These are phyloP conservation scores for Chrysosporium keratinophilum DNA, from an alignment of 2,329 filamentous ascomycete genomes.

Conservation along the genomic window DNA sequence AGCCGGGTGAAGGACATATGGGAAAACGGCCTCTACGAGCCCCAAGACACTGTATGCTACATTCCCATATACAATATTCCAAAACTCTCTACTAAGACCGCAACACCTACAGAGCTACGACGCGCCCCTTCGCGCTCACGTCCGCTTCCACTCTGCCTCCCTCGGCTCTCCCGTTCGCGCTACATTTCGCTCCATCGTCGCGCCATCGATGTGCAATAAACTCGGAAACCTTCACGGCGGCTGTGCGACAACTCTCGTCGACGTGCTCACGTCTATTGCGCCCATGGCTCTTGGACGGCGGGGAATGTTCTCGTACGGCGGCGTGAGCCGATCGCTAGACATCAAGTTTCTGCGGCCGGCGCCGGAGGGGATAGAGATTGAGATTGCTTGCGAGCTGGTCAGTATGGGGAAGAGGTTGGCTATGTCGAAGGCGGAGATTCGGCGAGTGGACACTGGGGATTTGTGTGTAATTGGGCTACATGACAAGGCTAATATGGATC, in stretches of 20 bases:
- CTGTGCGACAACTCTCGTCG: conserved; percentile 56
- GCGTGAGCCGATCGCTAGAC: conserved; percentile 56
- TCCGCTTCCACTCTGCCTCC: conserved; percentile 32
- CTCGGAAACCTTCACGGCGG: conserved; percentile 90
- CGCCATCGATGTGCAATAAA: conserved; percentile 79
- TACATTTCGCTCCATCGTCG: conserved; percentile 48
- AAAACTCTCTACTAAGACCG: not conserved
- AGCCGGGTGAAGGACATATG: conserved; percentile 2
- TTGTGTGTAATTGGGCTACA: conserved; percentile 53
- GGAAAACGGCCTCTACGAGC: not conserved
- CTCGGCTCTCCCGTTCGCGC: conserved; percentile 27
- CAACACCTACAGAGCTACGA: conserved; percentile 24
- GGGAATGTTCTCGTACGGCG: conserved; percentile 52
- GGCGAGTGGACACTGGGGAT: conserved; percentile 42
- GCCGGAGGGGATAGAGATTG: conserved; percentile 41
- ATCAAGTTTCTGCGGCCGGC: conserved; percentile 58
- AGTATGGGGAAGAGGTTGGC: conserved; percentile 48
- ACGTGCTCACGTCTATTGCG: conserved; percentile 52
- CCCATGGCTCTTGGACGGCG: conserved; percentile 47
- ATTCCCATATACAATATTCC: not conserved
- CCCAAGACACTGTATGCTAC: not conserved
- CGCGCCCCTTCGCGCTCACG: conserved; percentile 22
- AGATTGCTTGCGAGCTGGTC: conserved; percentile 49
- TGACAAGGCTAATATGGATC: conserved; percentile 53
- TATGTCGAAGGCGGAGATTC: conserved; percentile 47